Evolutionary conservation across 78 protist species (phyloP).

Genomic region (Chrysochromulina tobinii): DNA sequence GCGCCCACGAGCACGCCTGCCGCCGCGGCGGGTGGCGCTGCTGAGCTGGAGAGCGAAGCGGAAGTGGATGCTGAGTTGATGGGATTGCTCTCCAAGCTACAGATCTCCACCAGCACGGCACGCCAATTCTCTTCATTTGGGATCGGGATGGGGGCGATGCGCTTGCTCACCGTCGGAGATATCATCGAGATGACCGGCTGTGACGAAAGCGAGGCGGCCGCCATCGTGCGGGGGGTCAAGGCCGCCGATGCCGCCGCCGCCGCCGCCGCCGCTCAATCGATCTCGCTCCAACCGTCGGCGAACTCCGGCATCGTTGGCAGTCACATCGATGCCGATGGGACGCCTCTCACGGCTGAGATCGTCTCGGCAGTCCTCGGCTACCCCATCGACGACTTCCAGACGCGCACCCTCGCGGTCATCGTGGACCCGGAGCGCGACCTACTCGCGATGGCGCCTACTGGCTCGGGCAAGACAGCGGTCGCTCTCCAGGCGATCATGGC

Average conservation of each 20-base stretch:
- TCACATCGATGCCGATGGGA: neutral
- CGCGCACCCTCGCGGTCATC: neutral
- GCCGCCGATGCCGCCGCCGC: too few species aligned
- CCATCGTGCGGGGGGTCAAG: neutral
- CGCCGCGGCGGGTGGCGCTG: too few species aligned
- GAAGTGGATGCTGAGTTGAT: too few species aligned
- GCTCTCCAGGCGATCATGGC: constrained; percentile 20
- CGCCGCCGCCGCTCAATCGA: too few species aligned
- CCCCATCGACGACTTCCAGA: constrained; percentile 35
- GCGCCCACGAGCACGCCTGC: too few species aligned
- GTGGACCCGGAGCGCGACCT: neutral
- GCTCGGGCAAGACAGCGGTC: constrained; percentile 37
- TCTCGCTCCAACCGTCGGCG: too few species aligned
- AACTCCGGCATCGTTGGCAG: too few species aligned
- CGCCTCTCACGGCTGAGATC: neutral
- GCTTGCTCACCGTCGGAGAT: neutral
- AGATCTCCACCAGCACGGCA: too few species aligned
- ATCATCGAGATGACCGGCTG: neutral
- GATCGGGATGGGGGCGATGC: neutral
- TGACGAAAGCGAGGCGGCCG: neutral
- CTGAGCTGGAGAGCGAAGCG: too few species aligned
- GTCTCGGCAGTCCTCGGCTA: neutral
- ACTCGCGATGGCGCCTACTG: constrained; percentile 38
- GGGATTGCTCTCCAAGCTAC: too few species aligned
- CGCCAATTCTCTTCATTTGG: too few species aligned